phyloP scores from a whole-genome alignment of 345 rosid species.

The Bruguiera parviflora region DNA sequence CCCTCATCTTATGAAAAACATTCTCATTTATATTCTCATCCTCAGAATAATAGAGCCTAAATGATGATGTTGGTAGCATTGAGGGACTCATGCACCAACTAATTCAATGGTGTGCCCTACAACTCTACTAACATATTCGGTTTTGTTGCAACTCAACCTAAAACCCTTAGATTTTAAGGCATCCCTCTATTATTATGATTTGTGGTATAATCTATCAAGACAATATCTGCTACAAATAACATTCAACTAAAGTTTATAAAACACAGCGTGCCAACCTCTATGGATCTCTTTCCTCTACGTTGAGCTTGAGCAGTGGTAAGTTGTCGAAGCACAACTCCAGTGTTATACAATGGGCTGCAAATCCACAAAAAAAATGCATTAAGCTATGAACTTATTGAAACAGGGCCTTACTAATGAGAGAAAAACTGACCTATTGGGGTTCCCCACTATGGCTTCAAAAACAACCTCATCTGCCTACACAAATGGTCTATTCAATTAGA shows the following conservation, averaged over 20 bases:
- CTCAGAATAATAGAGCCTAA: too few relatives aligned
- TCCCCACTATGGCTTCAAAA: constrained; percentile 75
- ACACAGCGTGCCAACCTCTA: constrained; percentile 50
- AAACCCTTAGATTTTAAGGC: too few relatives aligned
- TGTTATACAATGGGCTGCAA: constrained; percentile 77
- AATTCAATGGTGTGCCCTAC: too few relatives aligned
- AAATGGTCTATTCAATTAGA: constrained; percentile 10
- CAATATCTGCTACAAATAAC: not conserved
- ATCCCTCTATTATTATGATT: too few relatives aligned
- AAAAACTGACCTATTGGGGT: constrained; percentile 54
- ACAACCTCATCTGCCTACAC: constrained; percentile 78
- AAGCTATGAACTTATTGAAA: constrained; percentile 9
- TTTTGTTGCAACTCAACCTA: too few relatives aligned
- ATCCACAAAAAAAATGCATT: constrained; percentile 29
- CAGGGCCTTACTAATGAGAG: constrained; percentile 9
- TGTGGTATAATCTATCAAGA: too few relatives aligned
- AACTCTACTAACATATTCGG: too few relatives aligned
- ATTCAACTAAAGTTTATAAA: not conserved
- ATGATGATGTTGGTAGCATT: too few relatives aligned
- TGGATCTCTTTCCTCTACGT: constrained; percentile 85
- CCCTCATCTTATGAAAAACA: too few relatives aligned
- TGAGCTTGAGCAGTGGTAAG: constrained; percentile 69
- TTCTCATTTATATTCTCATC: too few relatives aligned
- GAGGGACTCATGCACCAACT: too few relatives aligned
- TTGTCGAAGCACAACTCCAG: constrained; percentile 74